Conservation (phyloP, 306 rosid genomes). For the Abrus precatorius region DNA sequence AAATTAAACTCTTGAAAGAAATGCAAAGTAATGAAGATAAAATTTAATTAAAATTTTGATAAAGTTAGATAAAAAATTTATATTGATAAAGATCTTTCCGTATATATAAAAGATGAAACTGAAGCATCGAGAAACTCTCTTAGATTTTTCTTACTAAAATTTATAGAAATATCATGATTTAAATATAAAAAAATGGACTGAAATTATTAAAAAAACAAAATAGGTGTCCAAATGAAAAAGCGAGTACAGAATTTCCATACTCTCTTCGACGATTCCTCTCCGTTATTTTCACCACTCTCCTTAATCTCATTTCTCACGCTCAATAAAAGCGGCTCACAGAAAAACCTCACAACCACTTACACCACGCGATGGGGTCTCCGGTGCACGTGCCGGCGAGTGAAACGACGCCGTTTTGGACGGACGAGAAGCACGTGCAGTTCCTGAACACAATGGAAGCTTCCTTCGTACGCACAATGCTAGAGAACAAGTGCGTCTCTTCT, state of each 20-base stretch:
- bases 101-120: too few relatives aligned
- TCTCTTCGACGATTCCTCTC: background rate
- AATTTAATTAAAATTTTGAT: too few relatives aligned
- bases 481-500: constrained; percentile 16
- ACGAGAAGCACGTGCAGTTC: constrained; percentile 79
- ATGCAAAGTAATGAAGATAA: too few relatives aligned
- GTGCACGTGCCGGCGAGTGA: background rate
- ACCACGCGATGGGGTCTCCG: constrained; percentile 7
- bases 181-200: background rate
- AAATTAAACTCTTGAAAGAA: too few relatives aligned
- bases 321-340: background rate
- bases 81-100: background rate
- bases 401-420: constrained; percentile 68
- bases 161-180: too few relatives aligned
- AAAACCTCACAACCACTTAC: background rate
- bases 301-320: background rate
- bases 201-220: background rate
- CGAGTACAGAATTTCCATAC: background rate
- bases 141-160: too few relatives aligned
- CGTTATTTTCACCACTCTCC: background rate
- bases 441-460: constrained; percentile 82
- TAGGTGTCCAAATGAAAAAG: background rate
- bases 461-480: constrained; percentile 78
- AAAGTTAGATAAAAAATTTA: too few relatives aligned
- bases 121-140: too few relatives aligned